These are phyloP conservation scores for Pharus latifolius DNA, from an alignment of 176 grass and related monocot genomes.

Conservation along the genomic window DNA sequence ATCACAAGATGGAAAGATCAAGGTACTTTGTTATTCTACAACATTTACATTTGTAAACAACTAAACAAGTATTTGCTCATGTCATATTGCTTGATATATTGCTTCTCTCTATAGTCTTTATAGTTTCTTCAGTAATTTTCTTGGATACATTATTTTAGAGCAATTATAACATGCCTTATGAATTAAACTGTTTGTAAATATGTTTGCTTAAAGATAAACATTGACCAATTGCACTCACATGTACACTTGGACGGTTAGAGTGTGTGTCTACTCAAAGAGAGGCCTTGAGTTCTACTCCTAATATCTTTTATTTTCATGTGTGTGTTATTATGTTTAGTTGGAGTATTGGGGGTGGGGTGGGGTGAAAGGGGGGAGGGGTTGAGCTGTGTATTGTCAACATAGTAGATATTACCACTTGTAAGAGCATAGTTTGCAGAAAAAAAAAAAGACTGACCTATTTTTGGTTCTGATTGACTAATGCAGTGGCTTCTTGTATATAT, in stretches of 20 bases:
- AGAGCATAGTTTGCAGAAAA: too few species aligned
- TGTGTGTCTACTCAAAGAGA: too few species aligned
- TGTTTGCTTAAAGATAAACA: conserved; percentile 4
- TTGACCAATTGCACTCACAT: background rate
- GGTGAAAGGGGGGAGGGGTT: too few species aligned
- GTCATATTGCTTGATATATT: background rate
- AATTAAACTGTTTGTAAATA: background rate
- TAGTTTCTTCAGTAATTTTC: background rate
- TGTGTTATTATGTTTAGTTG: too few species aligned
- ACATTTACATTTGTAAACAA: background rate
- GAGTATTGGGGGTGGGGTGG: too few species aligned
- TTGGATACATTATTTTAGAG: background rate
- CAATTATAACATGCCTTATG: background rate
- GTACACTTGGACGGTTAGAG: too few species aligned
- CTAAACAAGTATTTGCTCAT: background rate
- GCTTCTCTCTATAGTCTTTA: background rate
- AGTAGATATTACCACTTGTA: too few species aligned
- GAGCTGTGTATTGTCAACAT: too few species aligned
- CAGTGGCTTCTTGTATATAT: background rate
- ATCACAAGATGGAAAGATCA: conserved; percentile 95
- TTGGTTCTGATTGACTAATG: background rate
- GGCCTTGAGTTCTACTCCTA: too few species aligned
- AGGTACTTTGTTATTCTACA: conserved; percentile 35
- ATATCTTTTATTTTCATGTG: too few species aligned
- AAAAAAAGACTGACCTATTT: background rate